Percentiles rank a stretch among this genome's conserved stretches.
Evolutionary conservation across 2,329 filamentous ascomycete species (phyloP).

Genomic region (Penicillium palitans): DNA sequence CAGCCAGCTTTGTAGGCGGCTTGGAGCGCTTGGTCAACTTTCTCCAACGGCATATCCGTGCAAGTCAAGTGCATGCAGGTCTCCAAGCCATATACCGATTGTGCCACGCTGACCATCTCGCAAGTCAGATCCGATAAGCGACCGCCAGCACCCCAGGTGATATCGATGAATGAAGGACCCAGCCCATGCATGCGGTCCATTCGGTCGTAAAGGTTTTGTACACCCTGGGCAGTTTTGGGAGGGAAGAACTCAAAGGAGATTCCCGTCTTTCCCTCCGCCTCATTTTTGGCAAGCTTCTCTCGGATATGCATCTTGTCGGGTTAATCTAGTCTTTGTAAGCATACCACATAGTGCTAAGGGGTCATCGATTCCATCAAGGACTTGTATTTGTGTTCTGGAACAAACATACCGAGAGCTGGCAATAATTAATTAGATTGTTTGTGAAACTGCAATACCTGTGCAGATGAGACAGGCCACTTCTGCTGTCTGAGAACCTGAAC

Average conservation of each 20-base stretch:
- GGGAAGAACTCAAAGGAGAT: constrained; percentile 99
- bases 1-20: constrained; percentile 92
- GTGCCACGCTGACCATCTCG: constrained; percentile 96
- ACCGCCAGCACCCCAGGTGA: constrained; percentile 97
- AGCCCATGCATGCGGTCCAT: constrained; percentile 99
- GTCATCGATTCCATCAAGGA: background rate
- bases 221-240: constrained; percentile 83
- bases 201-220: constrained; percentile 98
- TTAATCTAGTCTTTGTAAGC: constrained; percentile 18
- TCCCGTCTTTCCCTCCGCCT: constrained; percentile 75
- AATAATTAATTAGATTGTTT: constrained; percentile 7
- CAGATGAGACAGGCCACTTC: constrained; percentile 14
- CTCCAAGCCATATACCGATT: constrained; percentile 92
- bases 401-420: constrained; percentile 3
- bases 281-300: constrained; percentile 81
- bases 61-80: constrained; percentile 99
- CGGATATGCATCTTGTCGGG: constrained; percentile 82
- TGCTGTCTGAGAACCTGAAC: constrained; percentile 4
- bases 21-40: constrained; percentile 83
- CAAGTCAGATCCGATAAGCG: constrained; percentile 87
- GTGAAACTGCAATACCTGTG: constrained; percentile 13
- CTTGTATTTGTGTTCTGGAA: background rate
- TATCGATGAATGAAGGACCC: constrained; percentile 93
- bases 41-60: constrained; percentile 93
- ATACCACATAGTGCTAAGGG: background rate